Evolutionary conservation across 441 rosid species (phyloP).

Genomic region (Gossypium laxum): DNA sequence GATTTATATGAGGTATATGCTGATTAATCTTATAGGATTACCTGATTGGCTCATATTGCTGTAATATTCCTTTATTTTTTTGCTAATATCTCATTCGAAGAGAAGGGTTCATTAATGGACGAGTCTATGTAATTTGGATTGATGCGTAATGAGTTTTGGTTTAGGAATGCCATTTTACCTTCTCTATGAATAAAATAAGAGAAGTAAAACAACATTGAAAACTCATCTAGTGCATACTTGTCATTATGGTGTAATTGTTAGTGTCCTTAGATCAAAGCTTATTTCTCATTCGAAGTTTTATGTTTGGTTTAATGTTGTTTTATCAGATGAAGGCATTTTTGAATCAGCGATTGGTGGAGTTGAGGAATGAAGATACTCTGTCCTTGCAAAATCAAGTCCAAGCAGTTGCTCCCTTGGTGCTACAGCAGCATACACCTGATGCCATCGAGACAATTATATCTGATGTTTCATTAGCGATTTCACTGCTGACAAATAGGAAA

Average conservation of each 20-base stretch:
- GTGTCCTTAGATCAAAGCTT: background rate
- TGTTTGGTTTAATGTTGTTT: slow-evolving; percentile 14
- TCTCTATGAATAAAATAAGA: background rate
- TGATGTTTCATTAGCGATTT: slow-evolving; percentile 51
- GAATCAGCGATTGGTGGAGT: slow-evolving; percentile 63
- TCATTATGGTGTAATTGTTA: background rate
- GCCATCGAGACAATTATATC: slow-evolving; percentile 59
- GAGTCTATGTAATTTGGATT: background rate
- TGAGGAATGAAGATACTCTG: slow-evolving; percentile 62
- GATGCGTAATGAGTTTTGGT: background rate
- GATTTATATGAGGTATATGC: slow-evolving; percentile 72
- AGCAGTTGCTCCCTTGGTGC: slow-evolving; percentile 78
- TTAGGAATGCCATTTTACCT: background rate
- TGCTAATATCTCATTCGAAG: background rate
- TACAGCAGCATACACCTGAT: slow-evolving; percentile 81
- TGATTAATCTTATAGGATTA: background rate
- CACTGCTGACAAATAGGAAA: slow-evolving; percentile 72
- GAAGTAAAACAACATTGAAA: slow-evolving; percentile 3
- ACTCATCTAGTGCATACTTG: background rate
- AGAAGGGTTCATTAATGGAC: background rate
- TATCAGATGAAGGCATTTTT: slow-evolving; percentile 79
- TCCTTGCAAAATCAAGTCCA: slow-evolving; percentile 91
- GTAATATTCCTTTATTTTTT: background rate
- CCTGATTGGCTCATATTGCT: slow-evolving; percentile 4
- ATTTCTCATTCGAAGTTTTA: background rate